Conservation (phyloP, 805 yeast species). For the Kuraishia capsulata region DNA sequence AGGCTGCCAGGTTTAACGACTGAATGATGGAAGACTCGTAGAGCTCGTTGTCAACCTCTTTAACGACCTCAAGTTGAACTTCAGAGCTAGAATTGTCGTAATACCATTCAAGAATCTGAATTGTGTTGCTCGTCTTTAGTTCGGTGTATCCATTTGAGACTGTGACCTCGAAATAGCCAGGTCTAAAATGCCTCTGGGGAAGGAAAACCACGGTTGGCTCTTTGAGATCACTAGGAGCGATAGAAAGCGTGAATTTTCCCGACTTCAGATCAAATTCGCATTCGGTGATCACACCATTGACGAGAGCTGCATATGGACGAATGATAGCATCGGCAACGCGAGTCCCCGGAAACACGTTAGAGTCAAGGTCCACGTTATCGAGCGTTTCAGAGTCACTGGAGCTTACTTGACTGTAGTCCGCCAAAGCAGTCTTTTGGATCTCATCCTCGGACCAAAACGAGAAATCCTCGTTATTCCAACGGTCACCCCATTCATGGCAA, state of each 20-base stretch:
- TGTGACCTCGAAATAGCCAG: not conserved
- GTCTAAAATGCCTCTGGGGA: not conserved
- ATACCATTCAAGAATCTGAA: conserved; percentile 1
- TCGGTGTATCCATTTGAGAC: conserved; percentile 1
- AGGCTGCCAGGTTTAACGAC: not conserved
- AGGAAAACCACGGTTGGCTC: conserved; percentile 1
- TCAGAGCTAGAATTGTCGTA: not conserved
- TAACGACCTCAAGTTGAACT: not conserved
- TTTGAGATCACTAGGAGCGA: not conserved
- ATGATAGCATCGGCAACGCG: conserved; percentile 69
- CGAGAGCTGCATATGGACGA: conserved; percentile 66
- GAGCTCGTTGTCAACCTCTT: not conserved
- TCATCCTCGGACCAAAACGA: conserved; percentile 78
- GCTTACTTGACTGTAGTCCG: not conserved
- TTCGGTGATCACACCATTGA: conserved; percentile 46
- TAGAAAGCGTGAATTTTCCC: conserved; percentile 35
- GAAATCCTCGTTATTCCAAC: conserved; percentile 91
- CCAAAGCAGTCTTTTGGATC: not conserved
- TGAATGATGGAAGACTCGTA: not conserved
- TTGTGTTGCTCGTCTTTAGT: not conserved
- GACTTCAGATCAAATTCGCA: conserved; percentile 52
- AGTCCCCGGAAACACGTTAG: conserved; percentile 40
- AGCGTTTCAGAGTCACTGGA: not conserved
- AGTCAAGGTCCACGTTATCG: not conserved
- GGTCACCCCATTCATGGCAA: conserved; percentile 79